Base-by-base conservation (phyloP, 257 asterid genomes). In the Nicotiana knightiana region DNA sequence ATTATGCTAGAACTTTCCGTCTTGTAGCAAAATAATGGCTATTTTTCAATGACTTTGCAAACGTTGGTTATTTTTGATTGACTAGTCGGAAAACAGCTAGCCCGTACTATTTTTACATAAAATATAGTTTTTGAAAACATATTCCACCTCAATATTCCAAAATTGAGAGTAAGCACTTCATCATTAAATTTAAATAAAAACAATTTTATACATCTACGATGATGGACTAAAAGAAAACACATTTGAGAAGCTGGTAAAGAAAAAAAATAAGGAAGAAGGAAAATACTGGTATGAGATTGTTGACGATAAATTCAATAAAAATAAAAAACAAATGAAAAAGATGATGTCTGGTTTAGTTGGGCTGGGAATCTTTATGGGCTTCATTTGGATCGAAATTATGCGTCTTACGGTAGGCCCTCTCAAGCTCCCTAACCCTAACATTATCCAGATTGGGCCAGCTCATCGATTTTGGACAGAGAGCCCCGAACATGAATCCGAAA, bases 401-500 rank as follows among this genome's bases (percentile, higher is more conserved):
- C 8, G 88, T 81, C 73, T 86, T 88, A 54, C 90, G 86, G 48
- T 70, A 77, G 15, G 80, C 43, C 82, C 76, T 82, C 61, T 88
- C 90, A 62, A 88, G 4, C 78, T 87, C 63, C 70, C 68, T 83
- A 67, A 84, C 86, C 82, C 30, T 83, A 1, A 33, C 66, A 65
- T 59, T 21, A 76, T 33, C 87, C 80, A 62, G 43, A 81, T 17
- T 84, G 68, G 16, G 79, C 68, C 75, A 86, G 7, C 21, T 83
- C 80, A 51, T 82, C 76, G 18, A 87, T 83, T 64, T 82, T 86
- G 54, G 92, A 91, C 3, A 90, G 4, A 84, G 24, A 10, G 88
- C 76, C 17, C 93, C 90, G 37, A 86, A 26, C 87, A 84, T 85
- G 76, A 88, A 86, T 21, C 88, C 33, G 17, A 87, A 85, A 9